Conservation (phyloP, 208 protist genomes). For the Acanthamoeba royreba region DNA sequence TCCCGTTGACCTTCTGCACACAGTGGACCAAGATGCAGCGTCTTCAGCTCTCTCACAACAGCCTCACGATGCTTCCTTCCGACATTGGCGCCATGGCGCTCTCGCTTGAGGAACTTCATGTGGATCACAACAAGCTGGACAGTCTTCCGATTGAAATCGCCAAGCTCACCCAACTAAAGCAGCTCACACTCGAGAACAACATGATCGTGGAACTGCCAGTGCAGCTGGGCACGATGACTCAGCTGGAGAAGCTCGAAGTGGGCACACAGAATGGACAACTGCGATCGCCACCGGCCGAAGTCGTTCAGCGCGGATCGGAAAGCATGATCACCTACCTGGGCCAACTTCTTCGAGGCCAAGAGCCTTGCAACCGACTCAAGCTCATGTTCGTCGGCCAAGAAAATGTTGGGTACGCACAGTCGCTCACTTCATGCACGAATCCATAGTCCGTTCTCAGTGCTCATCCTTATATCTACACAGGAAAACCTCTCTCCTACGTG, state of each 20-base stretch:
- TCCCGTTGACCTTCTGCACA: neutral
- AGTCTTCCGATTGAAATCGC: neutral
- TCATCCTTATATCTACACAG: too few relatives aligned
- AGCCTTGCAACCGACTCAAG: neutral
- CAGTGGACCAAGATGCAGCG: neutral
- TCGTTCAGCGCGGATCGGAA: neutral
- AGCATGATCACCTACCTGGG: neutral
- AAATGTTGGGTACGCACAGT: neutral
- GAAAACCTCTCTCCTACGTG: neutral
- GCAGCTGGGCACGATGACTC: neutral
- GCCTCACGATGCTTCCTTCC: neutral
- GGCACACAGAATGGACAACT: neutral
- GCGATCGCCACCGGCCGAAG: neutral
- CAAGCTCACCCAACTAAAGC: neutral
- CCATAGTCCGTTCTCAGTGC: neutral
- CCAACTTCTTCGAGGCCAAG: neutral
- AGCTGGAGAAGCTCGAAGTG: neutral
- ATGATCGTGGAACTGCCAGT: neutral
- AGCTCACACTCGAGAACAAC: neutral
- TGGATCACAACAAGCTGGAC: neutral
- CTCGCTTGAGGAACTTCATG: neutral
- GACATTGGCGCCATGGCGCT: neutral
- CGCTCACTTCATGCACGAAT: neutral
- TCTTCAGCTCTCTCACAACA: neutral
- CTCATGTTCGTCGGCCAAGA: constrained; percentile 35